Evolutionary conservation across 805 yeast genomes (phyloP), one percentile per base, ranked within the genome.

Genomic region (Teunomyces gatunensis): DNA sequence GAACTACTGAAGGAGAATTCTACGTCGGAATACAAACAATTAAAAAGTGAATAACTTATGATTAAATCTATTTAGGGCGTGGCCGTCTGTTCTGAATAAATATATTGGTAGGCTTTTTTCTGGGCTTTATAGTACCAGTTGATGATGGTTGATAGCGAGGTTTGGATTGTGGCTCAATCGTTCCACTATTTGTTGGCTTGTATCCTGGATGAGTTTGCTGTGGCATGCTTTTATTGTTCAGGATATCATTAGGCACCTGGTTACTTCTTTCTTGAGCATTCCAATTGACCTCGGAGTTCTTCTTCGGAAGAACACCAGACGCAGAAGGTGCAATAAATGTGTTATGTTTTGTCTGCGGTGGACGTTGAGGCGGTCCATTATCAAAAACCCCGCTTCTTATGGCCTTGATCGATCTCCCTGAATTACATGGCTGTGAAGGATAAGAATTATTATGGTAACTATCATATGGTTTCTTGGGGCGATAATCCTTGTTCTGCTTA

Each of bases 71-170:
- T 35, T 46, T 51, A 13, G 45, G 45, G 30, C 41, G 51, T 28
- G 32, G 43, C 42, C 41, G 48, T 28, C 50, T 49, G 18, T 44
- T 47, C 15, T 50, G 50, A 27, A 57, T 50, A 44, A 58, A 58
- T 12, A 58, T 47, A 44, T 54, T 51, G 10, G 55, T 33, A 27
- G 36, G 29, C 11, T 39, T 42, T 20, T 39, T 43, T 18, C 37
- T 46, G 7, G 43, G 37, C 30, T 42, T 32, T 2, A 47, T 29
- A 6, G 49, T 42, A 27, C 49, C 49, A 6, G 45, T 32, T 17
- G 49, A 46, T 17, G 49, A 35, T 15, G 49, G 49, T 32, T 36
- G 21, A 13, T 37, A 37, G 29, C 6, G 20, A 6, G n/a, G 40
- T n/a, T 37, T 37, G 20, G 40, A 27, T 20, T 17, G 40, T 12